Conservation (phyloP, 2,329 filamentous ascomycete species). For the Elsinoe australis region DNA sequence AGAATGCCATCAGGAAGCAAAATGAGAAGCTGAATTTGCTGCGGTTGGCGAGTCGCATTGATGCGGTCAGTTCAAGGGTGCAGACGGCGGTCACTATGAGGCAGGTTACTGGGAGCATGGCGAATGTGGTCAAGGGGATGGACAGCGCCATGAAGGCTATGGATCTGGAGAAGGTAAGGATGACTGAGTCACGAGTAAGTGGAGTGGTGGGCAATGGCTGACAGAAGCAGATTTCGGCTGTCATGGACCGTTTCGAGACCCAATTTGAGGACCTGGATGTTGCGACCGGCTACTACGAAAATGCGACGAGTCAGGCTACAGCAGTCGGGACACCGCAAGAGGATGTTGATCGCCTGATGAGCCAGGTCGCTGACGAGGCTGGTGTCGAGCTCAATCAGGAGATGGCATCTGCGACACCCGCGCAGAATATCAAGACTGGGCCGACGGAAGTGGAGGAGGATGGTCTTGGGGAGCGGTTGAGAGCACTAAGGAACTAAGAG, state of each 20-base stretch:
- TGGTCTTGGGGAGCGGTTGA: conserved; percentile 54
- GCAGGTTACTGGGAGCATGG: conserved; percentile 54
- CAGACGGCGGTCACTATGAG: conserved; percentile 58
- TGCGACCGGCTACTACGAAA: conserved; percentile 66
- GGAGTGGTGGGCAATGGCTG: not conserved
- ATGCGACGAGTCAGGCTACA: conserved; percentile 73
- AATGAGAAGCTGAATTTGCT: conserved; percentile 55
- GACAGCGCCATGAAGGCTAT: conserved; percentile 56
- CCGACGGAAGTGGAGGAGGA: conserved; percentile 74
- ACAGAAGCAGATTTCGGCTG: conserved; percentile 48
- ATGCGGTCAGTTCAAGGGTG: conserved; percentile 53
- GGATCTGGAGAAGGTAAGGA: conserved; percentile 52
- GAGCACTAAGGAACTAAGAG: conserved; percentile 43
- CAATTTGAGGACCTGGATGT: conserved; percentile 47
- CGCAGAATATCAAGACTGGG: conserved; percentile 50
- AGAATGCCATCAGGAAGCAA: conserved; percentile 56
- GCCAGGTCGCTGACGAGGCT: conserved; percentile 78
- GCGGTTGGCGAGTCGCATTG: conserved; percentile 50
- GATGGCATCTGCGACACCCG: conserved; percentile 53
- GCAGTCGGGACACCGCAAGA: conserved; percentile 68
- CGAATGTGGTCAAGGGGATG: conserved; percentile 55
- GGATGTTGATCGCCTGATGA: conserved; percentile 77
- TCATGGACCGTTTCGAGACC: conserved; percentile 60
- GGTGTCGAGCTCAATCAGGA: conserved; percentile 75
- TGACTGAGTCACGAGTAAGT: too few relatives aligned